Conservation (phyloP, 2,329 filamentous ascomycete species). For the Blastomyces percursus region DNA sequence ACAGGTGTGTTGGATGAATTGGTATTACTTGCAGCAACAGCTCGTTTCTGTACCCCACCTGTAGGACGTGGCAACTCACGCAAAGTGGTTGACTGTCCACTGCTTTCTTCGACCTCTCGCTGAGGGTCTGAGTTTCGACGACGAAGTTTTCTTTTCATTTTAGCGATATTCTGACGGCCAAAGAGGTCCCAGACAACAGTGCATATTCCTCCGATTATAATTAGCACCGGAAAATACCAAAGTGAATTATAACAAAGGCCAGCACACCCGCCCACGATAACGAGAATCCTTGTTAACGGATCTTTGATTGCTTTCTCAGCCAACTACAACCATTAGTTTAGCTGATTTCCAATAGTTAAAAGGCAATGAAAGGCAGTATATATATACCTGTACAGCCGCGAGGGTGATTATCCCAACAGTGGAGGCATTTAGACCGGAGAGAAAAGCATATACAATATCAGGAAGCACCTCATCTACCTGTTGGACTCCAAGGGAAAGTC, state of each 20-base stretch:
- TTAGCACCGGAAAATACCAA: constrained; percentile 63
- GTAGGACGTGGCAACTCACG: constrained; percentile 8
- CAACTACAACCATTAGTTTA: constrained; percentile 34
- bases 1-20: neutral
- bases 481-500: constrained; percentile 53
- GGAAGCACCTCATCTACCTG: constrained; percentile 50
- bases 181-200: constrained; percentile 48
- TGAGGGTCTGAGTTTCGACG: constrained; percentile 11
- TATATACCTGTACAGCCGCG: constrained; percentile 46
- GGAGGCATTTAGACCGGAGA: constrained; percentile 60
- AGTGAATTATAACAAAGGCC: constrained; percentile 60
- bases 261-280: constrained; percentile 52
- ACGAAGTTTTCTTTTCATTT: constrained; percentile 19
- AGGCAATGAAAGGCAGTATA: neutral
- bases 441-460: constrained; percentile 52
- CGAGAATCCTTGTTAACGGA: constrained; percentile 49
- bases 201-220: constrained; percentile 44
- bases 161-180: constrained; percentile 37
- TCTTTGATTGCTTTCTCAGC: constrained; percentile 59
- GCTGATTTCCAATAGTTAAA: neutral
- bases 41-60: constrained; percentile 9
- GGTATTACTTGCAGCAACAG: constrained; percentile 11
- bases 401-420: constrained; percentile 62
- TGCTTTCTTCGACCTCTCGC: constrained; percentile 12
- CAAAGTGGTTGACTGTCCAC: constrained; percentile 1